Evolutionary conservation across 108 stramenopile species (phyloP).

Genomic region (Licmophora abbreviata): DNA sequence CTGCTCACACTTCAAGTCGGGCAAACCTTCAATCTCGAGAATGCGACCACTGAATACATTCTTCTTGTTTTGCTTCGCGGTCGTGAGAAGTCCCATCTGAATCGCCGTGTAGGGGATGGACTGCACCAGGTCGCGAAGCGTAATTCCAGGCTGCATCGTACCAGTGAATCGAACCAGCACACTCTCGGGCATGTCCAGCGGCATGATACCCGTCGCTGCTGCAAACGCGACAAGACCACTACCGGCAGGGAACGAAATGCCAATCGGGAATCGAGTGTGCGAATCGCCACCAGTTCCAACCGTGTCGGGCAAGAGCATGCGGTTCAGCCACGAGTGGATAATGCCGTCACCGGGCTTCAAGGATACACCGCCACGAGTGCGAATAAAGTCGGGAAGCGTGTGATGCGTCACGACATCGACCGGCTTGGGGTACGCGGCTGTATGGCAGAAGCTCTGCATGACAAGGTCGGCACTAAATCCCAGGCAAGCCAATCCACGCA

Average conservation of each 20-base stretch:
- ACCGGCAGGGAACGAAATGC: slow-evolving; percentile 95
- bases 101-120: slow-evolving; percentile 93
- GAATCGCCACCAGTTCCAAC: slow-evolving; percentile 96
- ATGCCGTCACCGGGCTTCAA: slow-evolving; percentile 94
- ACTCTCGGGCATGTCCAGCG: slow-evolving; percentile 92
- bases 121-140: slow-evolving; percentile 93
- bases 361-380: slow-evolving; percentile 91
- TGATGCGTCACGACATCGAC: slow-evolving; percentile 95
- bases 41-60: slow-evolving; percentile 92
- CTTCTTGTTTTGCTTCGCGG: slow-evolving; percentile 94
- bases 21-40: slow-evolving; percentile 93
- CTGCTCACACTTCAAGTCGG: slow-evolving; percentile 92
- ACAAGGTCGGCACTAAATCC: slow-evolving; percentile 93
- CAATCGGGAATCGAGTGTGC: slow-evolving; percentile 95
- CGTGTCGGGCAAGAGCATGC: slow-evolving; percentile 94
- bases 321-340: slow-evolving; percentile 96
- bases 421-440: slow-evolving; percentile 95
- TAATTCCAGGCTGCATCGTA: slow-evolving; percentile 92
- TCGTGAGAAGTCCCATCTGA: slow-evolving; percentile 85
- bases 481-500: slow-evolving; percentile 87
- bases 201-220: slow-evolving; percentile 94
- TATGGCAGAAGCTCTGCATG: slow-evolving; percentile 97
- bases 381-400: slow-evolving; percentile 94
- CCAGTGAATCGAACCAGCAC: slow-evolving; percentile 90
- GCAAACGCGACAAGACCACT: slow-evolving; percentile 93